These are phyloP conservation scores for Tetrahymena malaccensis DNA, from an alignment of 73 alveolate species.

Conservation along the genomic window DNA sequence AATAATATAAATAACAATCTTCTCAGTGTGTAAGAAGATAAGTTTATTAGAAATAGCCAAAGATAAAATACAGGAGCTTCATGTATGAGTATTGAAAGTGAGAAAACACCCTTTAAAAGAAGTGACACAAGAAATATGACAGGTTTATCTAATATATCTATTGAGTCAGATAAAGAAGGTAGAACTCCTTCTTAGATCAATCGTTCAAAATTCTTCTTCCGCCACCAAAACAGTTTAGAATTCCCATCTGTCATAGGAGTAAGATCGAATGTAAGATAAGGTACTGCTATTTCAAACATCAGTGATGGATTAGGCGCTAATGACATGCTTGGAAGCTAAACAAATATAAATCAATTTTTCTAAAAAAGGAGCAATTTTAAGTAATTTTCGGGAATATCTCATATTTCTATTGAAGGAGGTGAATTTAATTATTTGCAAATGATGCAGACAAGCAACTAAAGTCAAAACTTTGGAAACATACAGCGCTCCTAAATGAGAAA, in stretches of 20 bases:
- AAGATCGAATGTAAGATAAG: background rate
- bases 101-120: background rate
- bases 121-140: background rate
- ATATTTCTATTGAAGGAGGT: background rate
- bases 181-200: background rate
- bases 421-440: background rate
- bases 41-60: background rate
- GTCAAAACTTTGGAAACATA: background rate
- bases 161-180: background rate
- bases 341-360: background rate
- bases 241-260: background rate
- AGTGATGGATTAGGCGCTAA: background rate
- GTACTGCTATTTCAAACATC: background rate
- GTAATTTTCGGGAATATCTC: background rate
- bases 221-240: background rate
- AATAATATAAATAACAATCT: background rate
- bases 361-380: background rate
- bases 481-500: background rate
- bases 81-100: background rate
- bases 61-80: background rate
- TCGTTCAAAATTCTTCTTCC: background rate
- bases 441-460: background rate
- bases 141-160: background rate
- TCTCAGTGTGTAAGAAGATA: background rate
- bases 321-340: background rate